Conservation (phyloP, 306 rosid genomes). For the Castanea mollissima region DNA sequence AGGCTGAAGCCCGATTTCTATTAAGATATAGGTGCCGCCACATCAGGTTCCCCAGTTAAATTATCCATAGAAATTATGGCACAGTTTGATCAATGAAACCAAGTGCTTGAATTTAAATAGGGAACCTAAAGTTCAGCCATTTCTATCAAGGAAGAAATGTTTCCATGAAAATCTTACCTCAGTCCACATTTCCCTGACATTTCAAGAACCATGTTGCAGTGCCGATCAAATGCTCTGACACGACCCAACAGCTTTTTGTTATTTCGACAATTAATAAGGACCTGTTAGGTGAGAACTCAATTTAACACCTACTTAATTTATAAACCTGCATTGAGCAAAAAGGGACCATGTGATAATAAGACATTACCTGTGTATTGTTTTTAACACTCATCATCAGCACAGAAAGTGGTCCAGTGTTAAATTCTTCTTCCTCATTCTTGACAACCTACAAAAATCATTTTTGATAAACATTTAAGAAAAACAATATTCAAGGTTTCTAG, state of each 20-base stretch:
- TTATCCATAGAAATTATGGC: no score
- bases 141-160: not conserved
- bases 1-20: not conserved
- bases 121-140: no score
- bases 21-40: not conserved
- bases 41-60: no score
- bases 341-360: not conserved
- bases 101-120: no score
- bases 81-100: no score
- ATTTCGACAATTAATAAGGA: conserved; percentile 85
- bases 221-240: conserved; percentile 91
- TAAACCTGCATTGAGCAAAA: not conserved
- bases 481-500: not conserved
- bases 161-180: conserved; percentile 49
- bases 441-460: conserved; percentile 23
- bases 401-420: conserved; percentile 88
- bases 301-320: not conserved
- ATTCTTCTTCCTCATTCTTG: conserved; percentile 89
- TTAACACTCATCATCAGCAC: conserved; percentile 95
- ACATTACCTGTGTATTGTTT: conserved; percentile 77
- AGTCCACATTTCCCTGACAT: conserved; percentile 98
- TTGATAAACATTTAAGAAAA: not conserved
- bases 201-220: conserved; percentile 97
- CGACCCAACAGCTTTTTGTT: conserved; percentile 88
- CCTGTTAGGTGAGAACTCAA: conserved; percentile 29